Conservation (phyloP, 176 grass and related monocot species). For the Zizania latifolia region DNA sequence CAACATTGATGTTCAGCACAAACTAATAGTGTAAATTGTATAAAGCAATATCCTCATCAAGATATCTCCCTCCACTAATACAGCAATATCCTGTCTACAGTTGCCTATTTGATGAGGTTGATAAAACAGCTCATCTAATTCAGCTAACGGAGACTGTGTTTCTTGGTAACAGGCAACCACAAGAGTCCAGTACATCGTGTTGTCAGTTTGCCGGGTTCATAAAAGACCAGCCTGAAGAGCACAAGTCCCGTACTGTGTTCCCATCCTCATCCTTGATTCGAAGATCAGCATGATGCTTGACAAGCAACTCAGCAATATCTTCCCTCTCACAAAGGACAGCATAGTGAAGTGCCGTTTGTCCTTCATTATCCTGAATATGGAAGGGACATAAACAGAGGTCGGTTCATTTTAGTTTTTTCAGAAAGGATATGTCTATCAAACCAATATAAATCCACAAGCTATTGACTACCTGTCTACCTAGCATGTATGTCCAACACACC, state of each 20-base stretch:
- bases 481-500: background rate
- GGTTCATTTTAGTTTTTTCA: background rate
- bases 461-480: too few species aligned
- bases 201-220: constrained; percentile 42
- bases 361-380: constrained; percentile 70
- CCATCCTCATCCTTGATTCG: constrained; percentile 66
- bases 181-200: background rate
- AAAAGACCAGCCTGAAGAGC: constrained; percentile 62
- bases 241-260: constrained; percentile 46
- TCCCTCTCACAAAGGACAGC: constrained; percentile 84
- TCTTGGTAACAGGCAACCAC: background rate
- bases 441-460: background rate
- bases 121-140: constrained; percentile 42
- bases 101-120: constrained; percentile 24
- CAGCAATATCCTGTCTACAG: background rate
- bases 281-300: constrained; percentile 57
- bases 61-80: constrained; percentile 1
- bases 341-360: constrained; percentile 81
- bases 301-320: constrained; percentile 63
- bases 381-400: background rate
- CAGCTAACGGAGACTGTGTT: background rate
- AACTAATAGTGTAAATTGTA: background rate
- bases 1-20: background rate
- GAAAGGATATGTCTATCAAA: background rate
- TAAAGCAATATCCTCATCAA: constrained; percentile 31